Percentiles rank a stretch among this genome's conserved stretches.
Conservation (phyloP, 495 filamentous ascomycete species). For the Penicillium lividum region DNA sequence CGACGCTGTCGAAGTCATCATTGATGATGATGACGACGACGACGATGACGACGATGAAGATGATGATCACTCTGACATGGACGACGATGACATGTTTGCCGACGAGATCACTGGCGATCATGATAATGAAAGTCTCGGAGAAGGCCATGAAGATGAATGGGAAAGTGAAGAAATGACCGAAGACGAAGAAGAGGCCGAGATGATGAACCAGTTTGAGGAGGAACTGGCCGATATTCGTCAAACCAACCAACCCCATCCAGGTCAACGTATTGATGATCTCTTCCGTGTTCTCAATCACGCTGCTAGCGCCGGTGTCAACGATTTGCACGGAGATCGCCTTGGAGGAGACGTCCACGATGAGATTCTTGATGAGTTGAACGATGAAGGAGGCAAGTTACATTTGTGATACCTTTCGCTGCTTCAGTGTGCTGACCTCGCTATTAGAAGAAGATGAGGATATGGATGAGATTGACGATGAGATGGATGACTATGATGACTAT, state of each 20-base stretch:
- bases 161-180: constrained; percentile 59
- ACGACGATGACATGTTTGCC: constrained; percentile 54
- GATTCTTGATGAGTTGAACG: constrained; percentile 66
- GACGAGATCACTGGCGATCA: constrained; percentile 62
- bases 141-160: constrained; percentile 60
- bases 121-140: constrained; percentile 61
- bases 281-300: constrained; percentile 47
- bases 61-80: constrained; percentile 56
- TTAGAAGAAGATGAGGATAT: constrained; percentile 53
- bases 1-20: constrained; percentile 81
- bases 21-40: constrained; percentile 69
- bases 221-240: constrained; percentile 65
- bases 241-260: constrained; percentile 55
- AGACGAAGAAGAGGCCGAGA: constrained; percentile 56
- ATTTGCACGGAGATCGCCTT: constrained; percentile 38
- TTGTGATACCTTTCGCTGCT: not conserved
- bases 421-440: not conserved
- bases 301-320: constrained; percentile 34
- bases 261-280: constrained; percentile 50
- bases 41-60: constrained; percentile 68
- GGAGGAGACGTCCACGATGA: constrained; percentile 47
- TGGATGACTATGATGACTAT: constrained; percentile 50
- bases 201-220: constrained; percentile 51
- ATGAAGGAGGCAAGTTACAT: constrained; percentile 64
- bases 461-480: constrained; percentile 50